Base-by-base conservation (phyloP, 371 early-diverging fungal genomes). In the Actinomucor elegans region DNA sequence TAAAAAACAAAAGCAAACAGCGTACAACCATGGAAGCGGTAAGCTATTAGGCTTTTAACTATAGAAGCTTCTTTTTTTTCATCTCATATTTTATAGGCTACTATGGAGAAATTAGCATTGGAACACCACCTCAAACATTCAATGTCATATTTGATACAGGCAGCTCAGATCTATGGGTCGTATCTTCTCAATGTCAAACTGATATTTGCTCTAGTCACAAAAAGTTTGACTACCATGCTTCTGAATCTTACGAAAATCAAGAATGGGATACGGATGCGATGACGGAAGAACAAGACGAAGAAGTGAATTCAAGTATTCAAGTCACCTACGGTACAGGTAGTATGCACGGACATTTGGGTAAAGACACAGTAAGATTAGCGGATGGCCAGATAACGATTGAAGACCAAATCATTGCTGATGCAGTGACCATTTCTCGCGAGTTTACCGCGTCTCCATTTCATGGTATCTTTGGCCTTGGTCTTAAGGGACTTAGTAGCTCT, bases 111-210 rank as follows among this genome's bases (percentile, higher is more conserved):
- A 73, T 87, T 10, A 49, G 64, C 14, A 51, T 91, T 1, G 92
- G 92, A 4, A 77, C 81, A 5, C 91, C 91, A 7, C 78, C 85
- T 1, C 88, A 90, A 52, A 52, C 23, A 21, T 84, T 90, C 54
- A 68, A 76, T 18, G 80, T 90, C 5, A 73, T 88, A 5, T 88
- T 91, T 58, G 92, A 91, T 52, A 91, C 91, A 0, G 92, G 90
- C 0, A 88, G 88, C 21, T 72, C 85, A 21, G 84, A 90, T 49
- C 52, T 88, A 33, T 90, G 92, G 92, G 94, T 98, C n/a, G 95
- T 97, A 0, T 94, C 94, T 14, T 85, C 89, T 2, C 77, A 86
- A 50, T 97, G 98, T 79, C 60, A 69, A 24, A 89, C 89, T 1
- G 88, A 89, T 40, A 88, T 69, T 1, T 74, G 75, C 31, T 23